Percentiles rank a stretch among this genome's conserved stretches.
Evolutionary conservation across 805 yeast species (phyloP).

Genomic region (Zygosaccharomyces bisporus): DNA sequence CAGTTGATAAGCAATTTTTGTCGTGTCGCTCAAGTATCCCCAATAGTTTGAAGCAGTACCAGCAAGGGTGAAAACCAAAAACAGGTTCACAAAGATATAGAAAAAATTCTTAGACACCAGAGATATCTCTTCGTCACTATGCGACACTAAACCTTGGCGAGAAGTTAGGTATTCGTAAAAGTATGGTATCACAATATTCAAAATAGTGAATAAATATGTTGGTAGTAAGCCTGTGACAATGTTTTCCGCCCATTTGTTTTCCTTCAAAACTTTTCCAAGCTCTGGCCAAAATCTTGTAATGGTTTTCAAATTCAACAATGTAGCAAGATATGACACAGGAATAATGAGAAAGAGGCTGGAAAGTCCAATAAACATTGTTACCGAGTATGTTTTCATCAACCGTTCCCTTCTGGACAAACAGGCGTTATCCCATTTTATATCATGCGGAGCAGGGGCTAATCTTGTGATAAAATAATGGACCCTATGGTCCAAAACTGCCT

Average conservation of each 20-base stretch:
- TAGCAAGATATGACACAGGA: constrained; percentile 83
- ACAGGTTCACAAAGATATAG: constrained; percentile 89
- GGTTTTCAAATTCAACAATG: constrained; percentile 72
- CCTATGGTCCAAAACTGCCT: constrained; percentile 87
- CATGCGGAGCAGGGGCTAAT: constrained; percentile 95
- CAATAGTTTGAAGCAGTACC: constrained; percentile 83
- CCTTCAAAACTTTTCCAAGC: constrained; percentile 62
- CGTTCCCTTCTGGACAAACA: constrained; percentile 76
- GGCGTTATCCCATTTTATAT: constrained; percentile 87
- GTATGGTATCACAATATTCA: constrained; percentile 81
- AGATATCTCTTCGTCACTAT: constrained; percentile 88
- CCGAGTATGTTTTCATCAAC: constrained; percentile 46
- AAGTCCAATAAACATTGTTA: constrained; percentile 40
- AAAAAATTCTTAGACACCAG: constrained; percentile 90
- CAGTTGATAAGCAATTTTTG: constrained; percentile 78
- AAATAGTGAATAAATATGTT: constrained; percentile 80
- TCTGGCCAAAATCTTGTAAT: constrained; percentile 80
- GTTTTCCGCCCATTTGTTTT: constrained; percentile 67
- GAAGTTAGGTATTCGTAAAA: constrained; percentile 78
- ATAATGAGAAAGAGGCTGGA: constrained; percentile 68
- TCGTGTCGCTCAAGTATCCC: constrained; percentile 82
- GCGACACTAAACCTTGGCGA: constrained; percentile 84
- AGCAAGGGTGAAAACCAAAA: constrained; percentile 88
- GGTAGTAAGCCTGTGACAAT: constrained; percentile 87
- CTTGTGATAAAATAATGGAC: constrained; percentile 77